phyloP scores from a whole-genome alignment of 495 filamentous ascomycete species.

The Umbilicaria muhlenbergii region DNA sequence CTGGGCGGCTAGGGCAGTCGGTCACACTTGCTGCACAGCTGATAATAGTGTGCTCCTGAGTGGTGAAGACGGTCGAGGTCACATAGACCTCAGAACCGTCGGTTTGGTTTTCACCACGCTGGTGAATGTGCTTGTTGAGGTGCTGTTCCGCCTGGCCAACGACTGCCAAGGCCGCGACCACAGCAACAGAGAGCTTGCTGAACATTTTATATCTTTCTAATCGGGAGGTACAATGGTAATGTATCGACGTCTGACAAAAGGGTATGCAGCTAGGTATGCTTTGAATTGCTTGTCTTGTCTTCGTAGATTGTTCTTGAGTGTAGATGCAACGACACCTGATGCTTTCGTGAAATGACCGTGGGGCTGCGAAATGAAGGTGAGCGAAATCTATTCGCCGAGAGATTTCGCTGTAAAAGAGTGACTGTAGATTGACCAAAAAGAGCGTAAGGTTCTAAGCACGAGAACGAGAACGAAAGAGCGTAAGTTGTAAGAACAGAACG shows the following conservation, averaged over 20 bases:
- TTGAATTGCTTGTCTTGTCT: no score
- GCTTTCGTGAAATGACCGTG: no score
- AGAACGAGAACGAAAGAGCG: conserved; percentile 15
- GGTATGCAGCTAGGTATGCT: no score
- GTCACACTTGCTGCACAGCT: conserved; percentile 14
- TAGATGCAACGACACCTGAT: no score
- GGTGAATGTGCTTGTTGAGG: conserved; percentile 1
- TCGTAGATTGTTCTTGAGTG: no score
- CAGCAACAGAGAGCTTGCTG: conserved; percentile 31
- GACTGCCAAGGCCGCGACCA: conserved; percentile 32
- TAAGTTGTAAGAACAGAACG: background rate
- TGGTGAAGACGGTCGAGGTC: conserved; percentile 18
- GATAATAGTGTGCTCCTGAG: conserved; percentile 17
- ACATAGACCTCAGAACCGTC: conserved; percentile 13
- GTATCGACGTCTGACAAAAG: no score
- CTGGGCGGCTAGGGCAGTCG: conserved; percentile 20
- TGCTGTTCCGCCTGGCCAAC: conserved; percentile 19
- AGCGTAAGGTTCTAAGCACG: conserved; percentile 14
- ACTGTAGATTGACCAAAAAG: conserved; percentile 19
- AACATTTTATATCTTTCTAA: conserved; percentile 11
- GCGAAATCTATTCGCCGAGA: conserved; percentile 35
- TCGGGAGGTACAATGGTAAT: background rate
- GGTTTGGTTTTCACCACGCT: conserved; percentile 7
- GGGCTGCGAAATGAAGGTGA: conserved; percentile 10
- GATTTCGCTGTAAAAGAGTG: conserved; percentile 20